Evolutionary conservation across 1,284 basidiomycete species (phyloP), one percentile per base, ranked within the genome.

Genomic region (Dichomitus squalens): DNA sequence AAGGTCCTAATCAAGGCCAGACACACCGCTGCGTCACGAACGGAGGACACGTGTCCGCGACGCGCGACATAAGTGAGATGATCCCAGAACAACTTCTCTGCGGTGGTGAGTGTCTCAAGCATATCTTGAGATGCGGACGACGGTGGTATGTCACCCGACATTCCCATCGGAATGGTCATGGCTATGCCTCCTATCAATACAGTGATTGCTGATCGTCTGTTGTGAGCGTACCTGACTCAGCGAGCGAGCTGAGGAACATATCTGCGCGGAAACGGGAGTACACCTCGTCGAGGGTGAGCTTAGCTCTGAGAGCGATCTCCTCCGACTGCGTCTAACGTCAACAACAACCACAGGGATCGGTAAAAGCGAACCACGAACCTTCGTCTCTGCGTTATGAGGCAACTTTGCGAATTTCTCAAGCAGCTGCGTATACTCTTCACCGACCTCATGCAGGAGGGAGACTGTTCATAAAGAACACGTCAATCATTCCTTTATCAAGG

Each of bases 221-320:
- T 14, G 3, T 11, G 21, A 7, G 75, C 87, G 39, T 65, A 93
- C 93, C 88, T 9, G 93, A 95, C 72, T 96, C 94, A 0, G 88
- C 82, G 18, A 96, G 74, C 1, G 93, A 95, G 67, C 87, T 93
- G 61, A 96, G 77, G 73, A 93, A 92, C 76, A 96, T 88, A 67
- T 96, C 93, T 0, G 85, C 81, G 48, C 85, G 85, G 76, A 95
- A 93, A 23, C 85, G 85, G 48, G 82, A 81, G 66, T 93, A 88
- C 0, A 90, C 90, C 27, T 87, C 82, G 56, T 92, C 84, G 35
- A 96, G 73, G 0, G 86, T 86, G 14, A 95, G 75, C 59, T 84
- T 88, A 0, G 88, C 93, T 66, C 90, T 79, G 0, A 95, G 73
- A 3, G 85, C 79, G 61, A 85, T 82, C 64, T 90, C 85, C 68